A percentile compares a stretch with the other conserved stretches of the same genome.
Conservation (phyloP, 306 rosid species). For the Mimosa pudica region DNA sequence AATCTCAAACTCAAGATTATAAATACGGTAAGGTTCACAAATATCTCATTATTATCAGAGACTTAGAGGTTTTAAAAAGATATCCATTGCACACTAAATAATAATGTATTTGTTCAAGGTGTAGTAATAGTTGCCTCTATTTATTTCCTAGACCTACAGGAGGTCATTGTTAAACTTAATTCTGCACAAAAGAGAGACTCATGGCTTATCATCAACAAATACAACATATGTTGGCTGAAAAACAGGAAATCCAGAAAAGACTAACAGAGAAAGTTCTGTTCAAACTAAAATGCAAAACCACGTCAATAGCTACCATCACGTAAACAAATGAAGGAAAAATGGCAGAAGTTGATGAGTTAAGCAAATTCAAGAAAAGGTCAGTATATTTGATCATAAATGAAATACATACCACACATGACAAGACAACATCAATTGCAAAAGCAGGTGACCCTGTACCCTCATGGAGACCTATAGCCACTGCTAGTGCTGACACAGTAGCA, state of each 20-base stretch:
- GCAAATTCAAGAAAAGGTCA: background rate
- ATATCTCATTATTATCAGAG: background rate
- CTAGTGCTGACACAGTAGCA: slow-evolving; percentile 78
- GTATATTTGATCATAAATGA: background rate
- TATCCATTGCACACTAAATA: slow-evolving; percentile 14
- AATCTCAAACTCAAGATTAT: slow-evolving; percentile 23
- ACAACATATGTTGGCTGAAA: slow-evolving; percentile 1
- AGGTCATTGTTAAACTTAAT: slow-evolving; percentile 22
- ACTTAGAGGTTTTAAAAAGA: slow-evolving; percentile 16
- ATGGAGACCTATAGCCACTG: slow-evolving; percentile 66
- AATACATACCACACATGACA: slow-evolving; percentile 76
- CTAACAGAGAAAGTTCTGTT: background rate
- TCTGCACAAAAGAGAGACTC: background rate
- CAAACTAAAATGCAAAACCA: background rate
- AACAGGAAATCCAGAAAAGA: slow-evolving; percentile 9
- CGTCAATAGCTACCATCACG: background rate
- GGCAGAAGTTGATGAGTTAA: background rate
- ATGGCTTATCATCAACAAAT: slow-evolving; percentile 9
- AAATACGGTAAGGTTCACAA: background rate
- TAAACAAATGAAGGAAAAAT: background rate
- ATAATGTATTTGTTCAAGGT: background rate
- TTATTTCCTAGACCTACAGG: background rate
- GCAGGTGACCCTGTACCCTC: slow-evolving; percentile 73
- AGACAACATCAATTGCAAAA: slow-evolving; percentile 75
- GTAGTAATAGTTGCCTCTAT: background rate